These are phyloP conservation scores for Monocercomonoides exilis DNA, from an alignment of 78 protist genomes.

Conservation along the genomic window DNA sequence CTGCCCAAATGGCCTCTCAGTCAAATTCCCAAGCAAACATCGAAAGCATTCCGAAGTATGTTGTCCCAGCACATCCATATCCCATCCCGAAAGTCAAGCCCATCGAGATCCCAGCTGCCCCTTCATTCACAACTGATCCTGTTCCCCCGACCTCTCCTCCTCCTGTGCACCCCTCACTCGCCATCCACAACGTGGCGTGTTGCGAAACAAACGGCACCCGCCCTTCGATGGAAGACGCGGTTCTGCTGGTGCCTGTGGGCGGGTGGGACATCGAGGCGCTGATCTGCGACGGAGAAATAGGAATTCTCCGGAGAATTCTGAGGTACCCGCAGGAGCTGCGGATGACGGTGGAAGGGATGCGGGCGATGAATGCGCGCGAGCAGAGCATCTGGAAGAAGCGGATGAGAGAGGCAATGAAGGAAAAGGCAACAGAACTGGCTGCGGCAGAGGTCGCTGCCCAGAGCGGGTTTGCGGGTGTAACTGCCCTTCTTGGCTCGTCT, in stretches of 20 bases:
- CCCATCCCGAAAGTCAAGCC: too few relatives aligned
- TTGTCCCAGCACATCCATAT: too few relatives aligned
- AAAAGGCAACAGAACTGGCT: not conserved
- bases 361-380: not conserved
- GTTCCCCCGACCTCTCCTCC: too few relatives aligned
- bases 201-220: not conserved
- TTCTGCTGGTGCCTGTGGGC: not conserved
- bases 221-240: not conserved
- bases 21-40: too few relatives aligned
- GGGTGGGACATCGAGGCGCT: not conserved
- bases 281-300: not conserved
- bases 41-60: too few relatives aligned
- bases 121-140: too few relatives aligned
- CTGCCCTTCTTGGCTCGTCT: too few relatives aligned
- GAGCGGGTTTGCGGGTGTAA: too few relatives aligned
- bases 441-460: not conserved
- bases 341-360: not conserved
- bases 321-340: not conserved
- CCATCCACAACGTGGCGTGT: not conserved
- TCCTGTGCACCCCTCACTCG: not conserved
- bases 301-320: not conserved
- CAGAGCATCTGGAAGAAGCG: too few relatives aligned
- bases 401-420: too few relatives aligned
- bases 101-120: too few relatives aligned
- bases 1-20: too few relatives aligned